Evolutionary conservation across 345 rosid species (phyloP).

Genomic region (Citrus sinensis): DNA sequence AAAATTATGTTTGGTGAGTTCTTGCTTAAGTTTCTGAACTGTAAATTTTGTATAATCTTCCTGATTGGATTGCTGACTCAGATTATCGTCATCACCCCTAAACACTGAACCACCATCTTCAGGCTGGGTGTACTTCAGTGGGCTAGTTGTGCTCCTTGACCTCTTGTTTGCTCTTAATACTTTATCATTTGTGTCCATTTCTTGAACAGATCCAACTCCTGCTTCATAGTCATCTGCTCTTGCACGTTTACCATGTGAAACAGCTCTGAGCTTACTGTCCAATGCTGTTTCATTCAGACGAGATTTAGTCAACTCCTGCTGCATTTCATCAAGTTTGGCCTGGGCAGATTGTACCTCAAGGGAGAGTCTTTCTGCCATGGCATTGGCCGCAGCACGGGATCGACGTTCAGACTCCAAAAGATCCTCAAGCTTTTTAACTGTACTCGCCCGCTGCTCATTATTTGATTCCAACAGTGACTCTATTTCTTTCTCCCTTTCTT

Average conservation of each 20-base stretch:
- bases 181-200: constrained; percentile 44
- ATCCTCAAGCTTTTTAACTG: constrained; percentile 74
- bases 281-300: constrained; percentile 84
- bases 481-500: constrained; percentile 94
- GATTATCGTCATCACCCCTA: constrained; percentile 57
- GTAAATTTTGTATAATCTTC: constrained; percentile 81
- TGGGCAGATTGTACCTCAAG: constrained; percentile 79
- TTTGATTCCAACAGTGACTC: constrained; percentile 66
- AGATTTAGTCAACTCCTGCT: constrained; percentile 76
- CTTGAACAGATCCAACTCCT: constrained; percentile 64
- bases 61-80: constrained; percentile 50
- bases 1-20: constrained; percentile 75
- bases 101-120: constrained; percentile 73
- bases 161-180: constrained; percentile 54
- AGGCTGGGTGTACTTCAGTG: constrained; percentile 32
- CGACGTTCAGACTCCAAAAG: constrained; percentile 82
- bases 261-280: constrained; percentile 75
- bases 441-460: constrained; percentile 75
- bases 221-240: constrained; percentile 62
- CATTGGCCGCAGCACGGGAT: constrained; percentile 67
- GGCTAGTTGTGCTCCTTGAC: constrained; percentile 64
- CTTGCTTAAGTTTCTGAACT: constrained; percentile 75
- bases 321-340: constrained; percentile 73
- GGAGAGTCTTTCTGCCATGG: constrained; percentile 83
- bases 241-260: constrained; percentile 61